These are phyloP conservation scores for Ceratocystis huliohia DNA, from an alignment of 2,329 filamentous ascomycete genomes.

Conservation along the genomic window DNA sequence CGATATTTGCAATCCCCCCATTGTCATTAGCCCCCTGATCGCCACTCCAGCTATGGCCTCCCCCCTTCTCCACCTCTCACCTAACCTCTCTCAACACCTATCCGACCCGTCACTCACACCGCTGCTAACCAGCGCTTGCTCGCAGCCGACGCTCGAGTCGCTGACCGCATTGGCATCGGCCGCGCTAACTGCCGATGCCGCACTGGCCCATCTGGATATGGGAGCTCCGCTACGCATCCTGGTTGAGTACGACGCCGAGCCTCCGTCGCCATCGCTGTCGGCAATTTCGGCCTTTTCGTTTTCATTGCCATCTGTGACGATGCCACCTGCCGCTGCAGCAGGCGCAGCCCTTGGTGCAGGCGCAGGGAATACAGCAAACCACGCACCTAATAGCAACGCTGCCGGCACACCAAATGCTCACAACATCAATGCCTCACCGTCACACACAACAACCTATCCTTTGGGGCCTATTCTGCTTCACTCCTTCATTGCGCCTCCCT, in stretches of 20 bases:
- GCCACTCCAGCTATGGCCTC: constrained; percentile 11
- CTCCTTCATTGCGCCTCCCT: constrained; percentile 20
- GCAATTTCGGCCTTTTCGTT: neutral
- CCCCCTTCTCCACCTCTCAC: constrained; percentile 15
- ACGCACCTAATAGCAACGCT: neutral
- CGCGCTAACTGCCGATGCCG: constrained; percentile 41
- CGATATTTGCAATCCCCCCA: neutral
- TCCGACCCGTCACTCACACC: constrained; percentile 45
- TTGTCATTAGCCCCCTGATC: neutral
- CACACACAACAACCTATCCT: neutral
- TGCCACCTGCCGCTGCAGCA: neutral
- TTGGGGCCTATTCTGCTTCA: constrained; percentile 17
- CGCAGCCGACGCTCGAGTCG: constrained; percentile 35
- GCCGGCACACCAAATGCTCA: neutral
- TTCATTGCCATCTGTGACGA: neutral
- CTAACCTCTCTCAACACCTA: constrained; percentile 37
- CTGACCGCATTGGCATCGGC: constrained; percentile 41
- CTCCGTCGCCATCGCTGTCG: constrained; percentile 2
- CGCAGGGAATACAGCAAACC: neutral
- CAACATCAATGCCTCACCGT: neutral
- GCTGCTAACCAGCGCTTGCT: constrained; percentile 41
- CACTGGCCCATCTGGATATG: constrained; percentile 40
- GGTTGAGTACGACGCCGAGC: constrained; percentile 33
- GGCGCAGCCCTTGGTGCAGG: neutral
- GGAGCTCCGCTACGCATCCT: constrained; percentile 45